These are phyloP conservation scores for Cyberlindnera saturnus DNA, from an alignment of 805 yeast genomes.

Conservation along the genomic window DNA sequence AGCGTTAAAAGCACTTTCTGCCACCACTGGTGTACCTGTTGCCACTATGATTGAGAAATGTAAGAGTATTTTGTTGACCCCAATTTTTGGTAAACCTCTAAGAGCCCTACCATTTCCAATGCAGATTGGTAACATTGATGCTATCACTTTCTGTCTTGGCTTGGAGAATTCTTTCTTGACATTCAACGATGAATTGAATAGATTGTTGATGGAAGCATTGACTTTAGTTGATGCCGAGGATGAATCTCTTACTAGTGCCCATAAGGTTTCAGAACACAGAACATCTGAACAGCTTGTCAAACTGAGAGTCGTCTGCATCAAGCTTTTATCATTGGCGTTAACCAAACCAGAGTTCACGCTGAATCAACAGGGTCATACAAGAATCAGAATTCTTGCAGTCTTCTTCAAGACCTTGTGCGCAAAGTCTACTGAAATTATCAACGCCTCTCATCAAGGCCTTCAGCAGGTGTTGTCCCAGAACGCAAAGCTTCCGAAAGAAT, in stretches of 20 bases:
- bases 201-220: constrained; percentile 83
- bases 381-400: constrained; percentile 84
- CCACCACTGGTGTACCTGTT: constrained; percentile 61
- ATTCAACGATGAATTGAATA: constrained; percentile 81
- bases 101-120: constrained; percentile 96
- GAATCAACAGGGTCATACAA: constrained; percentile 67
- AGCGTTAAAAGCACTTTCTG: constrained; percentile 61
- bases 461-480: constrained; percentile 79
- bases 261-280: constrained; percentile 76
- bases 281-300: constrained; percentile 86
- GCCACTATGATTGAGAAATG: constrained; percentile 78
- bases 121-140: constrained; percentile 98
- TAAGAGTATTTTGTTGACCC: constrained; percentile 75
- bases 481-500: constrained; percentile 85
- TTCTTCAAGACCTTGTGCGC: constrained; percentile 91
- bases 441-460: constrained; percentile 89
- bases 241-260: constrained; percentile 85
- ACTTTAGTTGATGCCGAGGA: constrained; percentile 97
- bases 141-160: constrained; percentile 85
- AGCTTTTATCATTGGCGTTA: constrained; percentile 72
- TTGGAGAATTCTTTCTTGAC: constrained; percentile 76
- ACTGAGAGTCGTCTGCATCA: constrained; percentile 84
- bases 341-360: constrained; percentile 78
- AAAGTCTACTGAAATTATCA: constrained; percentile 77
- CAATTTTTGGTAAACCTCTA: constrained; percentile 94